phyloP scores from a whole-genome alignment of 1,139 yeast genomes.

The Suhomyces terraborum region DNA sequence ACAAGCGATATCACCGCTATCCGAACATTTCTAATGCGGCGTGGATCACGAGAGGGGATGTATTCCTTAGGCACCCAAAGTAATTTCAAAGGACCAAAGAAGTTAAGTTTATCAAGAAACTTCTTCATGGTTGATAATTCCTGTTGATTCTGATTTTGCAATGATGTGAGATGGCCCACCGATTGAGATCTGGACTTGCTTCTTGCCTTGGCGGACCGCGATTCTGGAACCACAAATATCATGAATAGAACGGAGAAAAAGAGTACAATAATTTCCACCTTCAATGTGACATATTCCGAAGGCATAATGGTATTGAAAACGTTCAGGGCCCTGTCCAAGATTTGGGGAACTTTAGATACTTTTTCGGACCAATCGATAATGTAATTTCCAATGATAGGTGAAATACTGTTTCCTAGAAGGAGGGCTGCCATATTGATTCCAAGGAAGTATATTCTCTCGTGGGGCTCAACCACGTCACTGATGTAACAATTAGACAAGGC shows the following conservation, averaged over 20 bases:
- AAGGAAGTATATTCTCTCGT: conserved; percentile 53
- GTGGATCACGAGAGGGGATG: conserved; percentile 18
- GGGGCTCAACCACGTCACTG: conserved; percentile 62
- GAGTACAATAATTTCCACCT: conserved; percentile 30
- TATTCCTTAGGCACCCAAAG: conserved; percentile 42
- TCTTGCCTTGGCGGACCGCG: conserved; percentile 40
- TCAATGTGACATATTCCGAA: conserved; percentile 33
- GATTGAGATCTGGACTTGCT: conserved; percentile 49
- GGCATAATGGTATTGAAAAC: conserved; percentile 8
- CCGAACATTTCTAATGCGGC: conserved; percentile 22
- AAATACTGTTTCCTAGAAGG: conserved; percentile 62
- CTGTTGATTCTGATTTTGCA: background rate
- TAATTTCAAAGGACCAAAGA: conserved; percentile 51
- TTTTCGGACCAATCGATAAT: conserved; percentile 8
- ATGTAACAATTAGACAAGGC: conserved; percentile 63
- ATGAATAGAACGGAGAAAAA: conserved; percentile 33
- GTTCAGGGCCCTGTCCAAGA: background rate
- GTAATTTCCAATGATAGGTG: conserved; percentile 62
- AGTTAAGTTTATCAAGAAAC: conserved; percentile 19
- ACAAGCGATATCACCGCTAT: conserved; percentile 49
- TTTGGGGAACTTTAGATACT: background rate
- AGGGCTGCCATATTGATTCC: conserved; percentile 60
- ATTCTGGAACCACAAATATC: conserved; percentile 54
- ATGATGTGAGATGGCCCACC: conserved; percentile 3
- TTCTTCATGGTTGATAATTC: background rate